Evolutionary conservation across 257 asterid species (phyloP), one percentile per base, ranked within the genome.

Genomic region (Nicotiana benthamiana): DNA sequence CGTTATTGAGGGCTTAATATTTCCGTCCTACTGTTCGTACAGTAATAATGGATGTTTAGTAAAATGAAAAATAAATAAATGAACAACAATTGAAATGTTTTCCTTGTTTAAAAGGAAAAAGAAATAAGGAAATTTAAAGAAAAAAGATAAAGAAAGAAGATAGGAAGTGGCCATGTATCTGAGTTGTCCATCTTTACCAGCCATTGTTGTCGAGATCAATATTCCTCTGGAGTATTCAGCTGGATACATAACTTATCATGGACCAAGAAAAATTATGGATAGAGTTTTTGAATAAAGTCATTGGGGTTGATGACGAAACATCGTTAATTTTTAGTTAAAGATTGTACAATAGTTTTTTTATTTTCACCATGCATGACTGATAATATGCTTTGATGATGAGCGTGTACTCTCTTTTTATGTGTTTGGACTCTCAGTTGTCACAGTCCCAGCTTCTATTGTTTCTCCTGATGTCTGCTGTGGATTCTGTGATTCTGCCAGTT

Each of bases 401-500:
- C 60, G 36, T 30, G 59, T 70, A 70, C 77, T 46, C 61, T 70
- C 56, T 83, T 64, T 34, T 40, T 84, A 92, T 27, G 97, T 87
- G 53, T 88, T 89, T 4, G 97, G 90, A 79, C 90, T 88, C 32
- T 93, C 90, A 48, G 93, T 84, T 79, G 96, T 81, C 74, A 84
- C 91, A 9, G 83, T 84, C 17, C 90, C 90, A 30, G 85, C 89
- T 86, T 90, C 97, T 11, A 82, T 75, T 40, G 92, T 83, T 82
- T 92, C 90, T 32, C 87, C 88, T 40, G 97, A 86, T 18, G 91
- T 86, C 64, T 90, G 92, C 59, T 85, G 94, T 18, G 90, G 89
- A 67, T 77, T 90, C 34, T 80, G 88, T 40, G 93, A 87, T 86
- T 91, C 98, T 90, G 91, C 82, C 28, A 20, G 53, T 62, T 40